Evolutionary conservation across 768 basidiomycete genomes (phyloP).

Genomic region (Mycena haematopus): DNA sequence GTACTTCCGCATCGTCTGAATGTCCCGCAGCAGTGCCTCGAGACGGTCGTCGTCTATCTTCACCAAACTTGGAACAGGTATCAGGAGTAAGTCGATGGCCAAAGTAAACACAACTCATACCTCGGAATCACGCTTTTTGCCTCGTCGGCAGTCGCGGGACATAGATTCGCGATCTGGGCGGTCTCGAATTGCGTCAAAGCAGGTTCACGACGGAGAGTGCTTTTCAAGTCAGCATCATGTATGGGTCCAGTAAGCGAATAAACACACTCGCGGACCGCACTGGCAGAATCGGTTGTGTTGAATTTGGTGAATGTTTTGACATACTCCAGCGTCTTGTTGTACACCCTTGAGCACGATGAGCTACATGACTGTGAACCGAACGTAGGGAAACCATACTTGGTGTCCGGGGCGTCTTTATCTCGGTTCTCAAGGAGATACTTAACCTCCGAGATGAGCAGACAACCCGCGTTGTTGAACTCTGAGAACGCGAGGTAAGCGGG

Average conservation of each 20-base stretch:
- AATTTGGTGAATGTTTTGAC: constrained; percentile 93
- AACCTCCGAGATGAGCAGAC: constrained; percentile 90
- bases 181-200: constrained; percentile 89
- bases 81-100: background rate
- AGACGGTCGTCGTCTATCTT: constrained; percentile 89
- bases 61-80: constrained; percentile 56
- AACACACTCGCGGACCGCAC: constrained; percentile 87
- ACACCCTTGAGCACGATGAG: constrained; percentile 61
- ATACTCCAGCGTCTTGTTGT: constrained; percentile 92
- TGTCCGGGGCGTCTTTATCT: constrained; percentile 88
- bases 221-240: constrained; percentile 35
- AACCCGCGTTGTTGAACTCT: constrained; percentile 92
- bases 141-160: constrained; percentile 87
- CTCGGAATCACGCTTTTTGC: constrained; percentile 92
- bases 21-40: constrained; percentile 83
- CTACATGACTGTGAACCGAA: background rate
- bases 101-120: constrained; percentile 45
- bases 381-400: constrained; percentile 59
- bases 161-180: constrained; percentile 91
- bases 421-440: constrained; percentile 88
- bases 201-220: constrained; percentile 80
- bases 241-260: constrained; percentile 2
- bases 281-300: constrained; percentile 82
- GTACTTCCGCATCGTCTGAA: constrained; percentile 90
- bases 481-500: background rate